Base-by-base conservation (phyloP, 352 stramenopile genomes). In the Pythium dissotocum region DNA sequence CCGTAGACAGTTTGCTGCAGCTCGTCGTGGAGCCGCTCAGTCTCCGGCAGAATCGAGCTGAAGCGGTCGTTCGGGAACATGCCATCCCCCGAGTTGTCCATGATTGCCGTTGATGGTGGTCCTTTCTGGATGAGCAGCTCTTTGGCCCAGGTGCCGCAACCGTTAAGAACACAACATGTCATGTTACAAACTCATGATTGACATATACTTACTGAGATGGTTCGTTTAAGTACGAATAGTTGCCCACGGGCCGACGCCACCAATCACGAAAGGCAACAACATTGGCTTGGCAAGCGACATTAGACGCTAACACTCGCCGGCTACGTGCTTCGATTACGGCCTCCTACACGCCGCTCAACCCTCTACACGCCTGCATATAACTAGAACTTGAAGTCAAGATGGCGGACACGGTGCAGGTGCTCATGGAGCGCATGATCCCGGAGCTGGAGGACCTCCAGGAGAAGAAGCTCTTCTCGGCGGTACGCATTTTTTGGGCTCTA, bases 371-470 rank as follows among this genome's bases (percentile, higher is more conserved):
- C 6, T 36, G 51, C 35, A 9, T 10, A 55, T 36, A 14, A 9
- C 16, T 60, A 53, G 36, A 63, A 21, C 26, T 68, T 28, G 54
- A 52, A 71, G 58, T 57, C 65, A 76, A 53, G 62, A 98, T 98
- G 93, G 93, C 93, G 74, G 93, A 98, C 78, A 93, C 80, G 58
- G 93, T 98, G 70, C 92, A 98, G 76, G 85, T 97, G 62, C 74
- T 91, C 66, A 95, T 98, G 86, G 93, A 98, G 78, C 90, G 94
- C 69, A 98, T 97, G 90, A 89, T 98, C 68, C 88, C 90, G 58
- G 93, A 98, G 77, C 91, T 98, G 58, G 93, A 98, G 76, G 93
- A 98, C 58, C 80, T 98, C 56, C 87, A 96, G 76, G 73, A 87
- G 38, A 83, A 87, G 61, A 90, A 93, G 57, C 70, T 98, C 70